These are phyloP conservation scores for Gentiana straminea DNA, from an alignment of 257 asterid genomes.

Conservation along the genomic window DNA sequence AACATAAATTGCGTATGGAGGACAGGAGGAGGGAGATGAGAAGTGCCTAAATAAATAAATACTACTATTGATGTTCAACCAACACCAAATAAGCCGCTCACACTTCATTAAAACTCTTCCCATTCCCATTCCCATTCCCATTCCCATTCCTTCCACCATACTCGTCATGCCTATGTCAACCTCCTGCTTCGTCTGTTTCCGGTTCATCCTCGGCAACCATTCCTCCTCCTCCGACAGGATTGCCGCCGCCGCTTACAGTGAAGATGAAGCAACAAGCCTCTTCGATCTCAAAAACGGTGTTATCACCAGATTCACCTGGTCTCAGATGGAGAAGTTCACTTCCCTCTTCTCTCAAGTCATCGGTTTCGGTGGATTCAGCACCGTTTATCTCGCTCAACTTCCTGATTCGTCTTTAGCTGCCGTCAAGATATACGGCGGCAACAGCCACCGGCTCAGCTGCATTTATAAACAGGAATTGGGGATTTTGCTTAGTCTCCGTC, in stretches of 20 bases:
- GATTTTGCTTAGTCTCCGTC: constrained; percentile 34
- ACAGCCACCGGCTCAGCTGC: constrained; percentile 42
- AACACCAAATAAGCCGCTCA: too few relatives aligned
- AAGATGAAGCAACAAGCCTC: not conserved
- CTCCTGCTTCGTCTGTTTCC: constrained; percentile 7
- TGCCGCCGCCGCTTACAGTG: constrained; percentile 5
- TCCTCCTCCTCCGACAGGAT: not conserved
- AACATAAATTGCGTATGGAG: too few relatives aligned
- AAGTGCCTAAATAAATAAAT: too few relatives aligned
- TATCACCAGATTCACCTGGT: constrained; percentile 14
- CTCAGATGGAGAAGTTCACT: constrained; percentile 26
- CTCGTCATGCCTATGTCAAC: too few relatives aligned
- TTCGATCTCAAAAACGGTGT: not conserved
- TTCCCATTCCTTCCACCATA: too few relatives aligned
- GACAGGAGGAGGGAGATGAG: too few relatives aligned
- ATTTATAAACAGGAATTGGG: constrained; percentile 45
- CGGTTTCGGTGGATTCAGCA: constrained; percentile 67
- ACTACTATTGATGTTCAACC: too few relatives aligned
- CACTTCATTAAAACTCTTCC: too few relatives aligned
- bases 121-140: too few relatives aligned
- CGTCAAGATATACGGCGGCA: constrained; percentile 40
- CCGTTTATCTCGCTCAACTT: constrained; percentile 47
- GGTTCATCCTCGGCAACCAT: constrained; percentile 1
- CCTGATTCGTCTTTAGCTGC: constrained; percentile 35
- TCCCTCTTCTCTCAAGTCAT: constrained; percentile 34